Conservation (phyloP, 345 rosid species). For the Mangifera indica region DNA sequence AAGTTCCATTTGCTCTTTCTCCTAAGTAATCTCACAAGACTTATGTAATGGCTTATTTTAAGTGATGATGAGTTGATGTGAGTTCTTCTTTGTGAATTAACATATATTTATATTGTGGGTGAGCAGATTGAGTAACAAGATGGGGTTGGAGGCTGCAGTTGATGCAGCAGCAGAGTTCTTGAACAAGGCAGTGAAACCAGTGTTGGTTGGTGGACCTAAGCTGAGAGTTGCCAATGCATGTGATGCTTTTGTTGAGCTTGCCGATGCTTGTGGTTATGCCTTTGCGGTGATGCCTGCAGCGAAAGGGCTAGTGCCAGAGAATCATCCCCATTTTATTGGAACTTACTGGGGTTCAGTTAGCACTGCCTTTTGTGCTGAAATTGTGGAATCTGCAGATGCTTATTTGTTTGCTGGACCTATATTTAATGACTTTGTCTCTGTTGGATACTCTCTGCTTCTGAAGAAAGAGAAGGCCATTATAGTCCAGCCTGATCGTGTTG, state of each 20-base stretch:
- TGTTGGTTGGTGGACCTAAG: slow-evolving; percentile 70
- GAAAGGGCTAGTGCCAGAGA: slow-evolving; percentile 69
- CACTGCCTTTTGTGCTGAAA: slow-evolving; percentile 72
- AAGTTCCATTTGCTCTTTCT: slow-evolving; percentile 58
- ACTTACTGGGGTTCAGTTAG: slow-evolving; percentile 85
- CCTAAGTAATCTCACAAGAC: slow-evolving; percentile 39
- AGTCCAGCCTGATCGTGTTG: slow-evolving; percentile 71
- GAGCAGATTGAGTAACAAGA: slow-evolving; percentile 50
- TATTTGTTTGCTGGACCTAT: slow-evolving; percentile 84
- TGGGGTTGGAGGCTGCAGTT: slow-evolving; percentile 69
- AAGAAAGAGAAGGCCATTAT: slow-evolving; percentile 82
- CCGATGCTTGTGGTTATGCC: slow-evolving; percentile 61
- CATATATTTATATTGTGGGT: neutral
- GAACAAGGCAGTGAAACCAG: slow-evolving; percentile 81
- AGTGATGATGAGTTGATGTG: neutral
- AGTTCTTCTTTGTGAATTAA: neutral
- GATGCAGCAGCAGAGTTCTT: slow-evolving; percentile 70
- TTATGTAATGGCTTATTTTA: neutral
- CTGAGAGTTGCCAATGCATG: slow-evolving; percentile 55
- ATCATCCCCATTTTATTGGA: slow-evolving; percentile 72
- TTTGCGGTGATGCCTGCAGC: slow-evolving; percentile 72
- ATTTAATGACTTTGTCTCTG: slow-evolving; percentile 76
- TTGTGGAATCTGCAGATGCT: slow-evolving; percentile 83
- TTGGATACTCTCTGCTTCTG: slow-evolving; percentile 78
- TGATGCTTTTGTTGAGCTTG: slow-evolving; percentile 56